Percentiles rank a stretch among this genome's conserved stretches.
phyloP scores from a whole-genome alignment of 164 flowering plant species.

The Cinnamomum chago region DNA sequence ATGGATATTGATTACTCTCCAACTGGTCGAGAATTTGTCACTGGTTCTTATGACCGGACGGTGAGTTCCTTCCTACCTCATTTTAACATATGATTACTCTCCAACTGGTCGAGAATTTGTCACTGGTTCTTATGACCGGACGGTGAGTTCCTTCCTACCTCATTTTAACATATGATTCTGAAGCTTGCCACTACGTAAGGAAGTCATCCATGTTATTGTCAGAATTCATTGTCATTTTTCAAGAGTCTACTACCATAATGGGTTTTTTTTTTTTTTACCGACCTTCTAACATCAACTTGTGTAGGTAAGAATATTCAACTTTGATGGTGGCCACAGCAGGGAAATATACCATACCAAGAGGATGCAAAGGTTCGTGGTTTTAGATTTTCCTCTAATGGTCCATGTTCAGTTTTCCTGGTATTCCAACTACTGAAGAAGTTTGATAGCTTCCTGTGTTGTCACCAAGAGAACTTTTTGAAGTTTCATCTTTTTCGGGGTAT shows the following conservation, averaged over 20 bases:
- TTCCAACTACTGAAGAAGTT: not conserved
- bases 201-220: not conserved
- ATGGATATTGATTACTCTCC: constrained; percentile 98
- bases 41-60: constrained; percentile 96
- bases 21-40: constrained; percentile 96
- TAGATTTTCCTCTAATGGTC: not conserved
- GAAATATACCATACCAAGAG: constrained; percentile 95
- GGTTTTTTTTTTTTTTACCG: not conserved
- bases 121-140: constrained; percentile 94
- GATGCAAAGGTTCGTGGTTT: constrained; percentile 79
- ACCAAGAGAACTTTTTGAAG: not conserved
- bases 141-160: constrained; percentile 49
- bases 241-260: not conserved
- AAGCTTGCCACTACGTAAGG: not conserved
- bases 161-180: not conserved
- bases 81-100: constrained; percentile 27
- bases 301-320: constrained; percentile 84
- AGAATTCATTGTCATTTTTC: not conserved
- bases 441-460: not conserved
- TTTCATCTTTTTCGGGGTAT: no score
- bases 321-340: constrained; percentile 91
- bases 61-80: constrained; percentile 41
- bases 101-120: constrained; percentile 98
- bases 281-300: constrained; percentile 8
- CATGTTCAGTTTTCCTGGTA: not conserved